Evolutionary conservation across 306 rosid genomes (phyloP), one percentile per base, ranked within the genome.

Genomic region (Pachyrhizus erosus): DNA sequence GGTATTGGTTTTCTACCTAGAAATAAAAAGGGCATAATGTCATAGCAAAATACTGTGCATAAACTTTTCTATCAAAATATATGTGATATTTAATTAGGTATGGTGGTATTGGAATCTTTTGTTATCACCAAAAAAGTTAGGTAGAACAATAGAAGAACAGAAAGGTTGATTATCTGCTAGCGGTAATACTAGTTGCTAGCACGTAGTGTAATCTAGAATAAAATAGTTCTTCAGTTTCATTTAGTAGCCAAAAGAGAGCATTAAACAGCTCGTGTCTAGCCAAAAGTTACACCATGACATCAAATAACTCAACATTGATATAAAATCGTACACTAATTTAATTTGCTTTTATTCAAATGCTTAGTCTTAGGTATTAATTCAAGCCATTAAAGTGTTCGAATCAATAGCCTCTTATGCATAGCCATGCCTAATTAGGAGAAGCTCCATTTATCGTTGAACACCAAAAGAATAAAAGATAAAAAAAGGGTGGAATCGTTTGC

Each of bases 401-500:
- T 65, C 23, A 58, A 5, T 17, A 45, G 1, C n/a, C 11, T 0
- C 9, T 5, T 20, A 20, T 34, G 65, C 46, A 51, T 51, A 34
- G 31, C 20, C 70, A 40, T 26, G 31, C 55, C n/a, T 42, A 51
- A 64, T 34, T 29, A 29, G 64, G 87, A 52, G 70, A 40, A 20
- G 43, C 57, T 71, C 27, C 7, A 34, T 51, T 3, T 29, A 40
- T 51, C 5, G 34, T 69, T 31, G 24, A 54, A 42, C 62, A 65
- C 10, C 37, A 29, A 52, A 24, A 31, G 10, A 11, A 45, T n/a
- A 42, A 58, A 18, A 31, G 20, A 11, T 34, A 18, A 24, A 15
- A 31, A 67, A 13, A 8, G 66, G 21, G 21, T 48, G 9, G n/a
- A 29, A 26, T 73, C 14, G 31, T 85, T 85, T 85, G 60, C 77